phyloP scores from a whole-genome alignment of 108 stramenopile genomes.

The Fistulifera pelliculosa region DNA sequence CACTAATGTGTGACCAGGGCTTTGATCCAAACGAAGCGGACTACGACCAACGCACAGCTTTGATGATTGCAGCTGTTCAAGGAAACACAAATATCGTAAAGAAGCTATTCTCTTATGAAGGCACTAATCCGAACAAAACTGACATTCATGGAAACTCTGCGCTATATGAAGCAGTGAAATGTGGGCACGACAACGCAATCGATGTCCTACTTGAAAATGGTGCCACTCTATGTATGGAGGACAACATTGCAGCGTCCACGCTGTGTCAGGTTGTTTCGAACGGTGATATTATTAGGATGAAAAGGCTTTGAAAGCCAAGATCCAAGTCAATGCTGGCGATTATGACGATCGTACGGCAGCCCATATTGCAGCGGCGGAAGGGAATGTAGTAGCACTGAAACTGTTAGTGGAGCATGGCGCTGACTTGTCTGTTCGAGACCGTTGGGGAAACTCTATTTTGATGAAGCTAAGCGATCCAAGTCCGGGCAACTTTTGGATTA shows the following conservation, averaged over 20 bases:
- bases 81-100: constrained; percentile 20
- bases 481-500: constrained; percentile 18
- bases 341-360: constrained; percentile 45
- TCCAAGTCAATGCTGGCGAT: constrained; percentile 44
- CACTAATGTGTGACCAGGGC: constrained; percentile 31
- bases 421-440: constrained; percentile 34
- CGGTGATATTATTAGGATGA: constrained; percentile 29
- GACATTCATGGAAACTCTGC: constrained; percentile 32
- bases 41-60: constrained; percentile 29
- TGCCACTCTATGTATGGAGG: constrained; percentile 29
- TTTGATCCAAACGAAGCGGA: constrained; percentile 29
- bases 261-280: constrained; percentile 41
- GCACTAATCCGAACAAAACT: constrained; percentile 12
- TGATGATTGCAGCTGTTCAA: constrained; percentile 34
- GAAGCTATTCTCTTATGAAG: constrained; percentile 20
- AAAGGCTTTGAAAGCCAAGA: constrained; percentile 35
- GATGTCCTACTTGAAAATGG: constrained; percentile 24
- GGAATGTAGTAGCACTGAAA: constrained; percentile 34
- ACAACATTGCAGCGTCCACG: constrained; percentile 30
- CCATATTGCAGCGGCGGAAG: constrained; percentile 50
- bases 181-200: constrained; percentile 29
- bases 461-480: constrained; percentile 24
- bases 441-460: constrained; percentile 15
- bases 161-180: constrained; percentile 23
- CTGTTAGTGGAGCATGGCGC: constrained; percentile 36